A percentile compares a stretch with the other conserved stretches of the same genome.
Conservation (phyloP, 805 yeast species). For the Kodamaea kaohsiungensis region DNA sequence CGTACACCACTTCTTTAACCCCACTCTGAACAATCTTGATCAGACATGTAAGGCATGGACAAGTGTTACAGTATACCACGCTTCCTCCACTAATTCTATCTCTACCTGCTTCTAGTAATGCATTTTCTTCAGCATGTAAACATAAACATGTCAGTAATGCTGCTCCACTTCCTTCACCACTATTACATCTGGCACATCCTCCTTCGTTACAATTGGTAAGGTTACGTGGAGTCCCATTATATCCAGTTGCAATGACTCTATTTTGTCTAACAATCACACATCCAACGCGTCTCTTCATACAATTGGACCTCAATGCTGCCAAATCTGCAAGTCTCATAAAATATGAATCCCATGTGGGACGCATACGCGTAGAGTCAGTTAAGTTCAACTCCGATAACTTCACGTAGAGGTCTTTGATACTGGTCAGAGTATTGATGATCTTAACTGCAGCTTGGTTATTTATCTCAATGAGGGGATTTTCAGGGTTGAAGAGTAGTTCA, state of each 20-base stretch:
- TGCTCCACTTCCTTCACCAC: constrained; percentile 61
- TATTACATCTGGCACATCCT: constrained; percentile 89
- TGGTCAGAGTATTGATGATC: constrained; percentile 39
- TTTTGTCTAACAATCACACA: constrained; percentile 88
- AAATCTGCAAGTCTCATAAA: constrained; percentile 92
- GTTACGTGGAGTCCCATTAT: constrained; percentile 95
- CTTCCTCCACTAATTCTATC: constrained; percentile 70
- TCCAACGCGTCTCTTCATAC: constrained; percentile 97
- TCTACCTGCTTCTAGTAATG: constrained; percentile 90
- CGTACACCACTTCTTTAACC: constrained; percentile 86
- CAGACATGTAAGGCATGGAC: constrained; percentile 96
- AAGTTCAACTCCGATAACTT: constrained; percentile 43
- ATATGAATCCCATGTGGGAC: constrained; percentile 97
- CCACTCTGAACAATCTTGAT: constrained; percentile 95
- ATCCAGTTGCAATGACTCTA: constrained; percentile 93
- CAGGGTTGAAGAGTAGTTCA: constrained; percentile 41
- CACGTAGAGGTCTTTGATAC: constrained; percentile 34
- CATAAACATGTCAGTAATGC: constrained; percentile 84
- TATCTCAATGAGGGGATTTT: constrained; percentile 57
- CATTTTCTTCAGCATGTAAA: constrained; percentile 97
- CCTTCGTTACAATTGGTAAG: constrained; percentile 90
- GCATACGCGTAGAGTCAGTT: constrained; percentile 47
- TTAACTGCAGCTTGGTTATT: constrained; percentile 55
- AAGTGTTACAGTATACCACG: constrained; percentile 87
- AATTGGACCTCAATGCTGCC: constrained; percentile 90